Base-by-base conservation (phyloP, 2,329 filamentous ascomycete species). In the Neonectria faginata region DNA sequence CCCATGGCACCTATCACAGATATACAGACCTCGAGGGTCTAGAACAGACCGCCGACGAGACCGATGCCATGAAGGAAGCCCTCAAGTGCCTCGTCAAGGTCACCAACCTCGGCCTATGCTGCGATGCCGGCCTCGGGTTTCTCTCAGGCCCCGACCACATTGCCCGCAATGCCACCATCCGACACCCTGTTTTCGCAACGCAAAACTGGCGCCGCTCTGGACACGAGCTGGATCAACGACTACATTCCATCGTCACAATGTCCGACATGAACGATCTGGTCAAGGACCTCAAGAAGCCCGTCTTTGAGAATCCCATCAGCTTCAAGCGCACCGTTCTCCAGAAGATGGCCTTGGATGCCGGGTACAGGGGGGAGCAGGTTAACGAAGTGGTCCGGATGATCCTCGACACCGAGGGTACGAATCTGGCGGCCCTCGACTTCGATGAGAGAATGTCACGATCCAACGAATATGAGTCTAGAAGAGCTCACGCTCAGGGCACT, bases 101-200 rank as follows among this genome's bases (percentile, higher is more conserved):
- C 3, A 82, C 80, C 39, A 88, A 91, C 65, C 82, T 93, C n/a
- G 90, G 87, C 0, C 77, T 93, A 3, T 91, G 88, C 18, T 83
- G 91, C 44, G 88, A 91, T 72, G 89, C 85, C 60, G 89, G 90
- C 10, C 81, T 92, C 41, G 91, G 91, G 11, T 92, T 89, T 82
- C 82, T 92, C 11, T 80, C 80, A 51, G 89, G 89, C 0, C 87
- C 89, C 1, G 89, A 91, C 73, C 78, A 83, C 18, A 83, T 83
- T 50, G 79, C 80, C 6, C 79, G 85, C 20, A 79, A 85, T 51
- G 77, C 81, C 18, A 79, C 79, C 2, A 64, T 67, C 36, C 74
- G 67, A 6, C 74, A 77, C 16, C 73, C 78, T 3, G 75, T 82
- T n/a, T 83, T 83, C 64, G 68, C 73, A 27, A 70, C 68, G 3